Base-by-base conservation (phyloP, 2,329 filamentous ascomycete genomes). In the Corniculantispora saksenae region DNA sequence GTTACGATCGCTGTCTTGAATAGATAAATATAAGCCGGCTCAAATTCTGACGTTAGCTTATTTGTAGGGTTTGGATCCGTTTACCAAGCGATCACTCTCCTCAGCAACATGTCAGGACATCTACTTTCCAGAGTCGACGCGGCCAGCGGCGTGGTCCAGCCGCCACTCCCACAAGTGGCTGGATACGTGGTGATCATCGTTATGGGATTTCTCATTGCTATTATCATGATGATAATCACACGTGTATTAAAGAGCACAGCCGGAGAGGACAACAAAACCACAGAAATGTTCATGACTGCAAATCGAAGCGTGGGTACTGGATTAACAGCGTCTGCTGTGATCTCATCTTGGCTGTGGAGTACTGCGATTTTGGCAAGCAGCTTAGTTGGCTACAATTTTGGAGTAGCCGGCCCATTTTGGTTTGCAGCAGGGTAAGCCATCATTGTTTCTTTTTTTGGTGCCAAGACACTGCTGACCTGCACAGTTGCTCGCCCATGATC, bases 241-340 rank as follows among this genome's bases (percentile, higher is more conserved):
- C 77, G 75, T 9, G 62, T 82, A 2, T 68, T 84, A n/a, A 84
- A 83, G 67, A 79, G 73, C 43, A 83, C 82, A 0, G 76, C 80
- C 0, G 81, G 81, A 1, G 83, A 85, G 66, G 82, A 85, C 56
- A 85, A 84, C 62, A 76, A 77, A 25, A 84, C 81, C 23, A 84
- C 82, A 0, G 83, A 86, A 70, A 85, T 84, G 81, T 85, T 85
- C 69, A 85, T 84, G 79, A 83, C 81, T 0, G 83, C 83, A 2
- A 84, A 85, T 61, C 78, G 83, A 5, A 78, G 75, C 10, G 82
- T 86, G 0, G 78, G 80, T 1, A 83, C 82, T 0, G 83, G 83
- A 1, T 67, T 85, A 27, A 84, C 82, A 10, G 80, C 83, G 3
- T 85, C 83, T 0, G 83, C 83, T 8, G 83, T 85, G 0, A 80